Conservation (phyloP, 345 rosid genomes). For the Murraya paniculata region DNA sequence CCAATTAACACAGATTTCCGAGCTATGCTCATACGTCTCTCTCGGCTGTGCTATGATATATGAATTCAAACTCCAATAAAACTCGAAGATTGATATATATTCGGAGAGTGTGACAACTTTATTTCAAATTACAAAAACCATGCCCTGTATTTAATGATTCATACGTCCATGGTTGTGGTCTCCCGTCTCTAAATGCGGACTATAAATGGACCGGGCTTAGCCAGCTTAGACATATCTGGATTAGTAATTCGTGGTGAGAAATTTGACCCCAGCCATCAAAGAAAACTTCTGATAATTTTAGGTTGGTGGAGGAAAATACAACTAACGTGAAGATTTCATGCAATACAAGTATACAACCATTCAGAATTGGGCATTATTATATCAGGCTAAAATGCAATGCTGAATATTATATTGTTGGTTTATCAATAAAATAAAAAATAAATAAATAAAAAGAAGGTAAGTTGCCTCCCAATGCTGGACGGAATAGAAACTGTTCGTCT, state of each 20-base stretch:
- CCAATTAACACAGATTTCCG: too few species aligned
- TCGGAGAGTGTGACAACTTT: too few species aligned
- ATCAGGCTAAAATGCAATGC: background rate
- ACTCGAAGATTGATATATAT: too few species aligned
- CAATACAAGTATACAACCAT: too few species aligned
- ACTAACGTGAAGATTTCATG: background rate
- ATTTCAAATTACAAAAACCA: too few species aligned
- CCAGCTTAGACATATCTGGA: background rate
- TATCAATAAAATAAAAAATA: too few species aligned
- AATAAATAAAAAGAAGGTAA: background rate
- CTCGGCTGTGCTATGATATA: too few species aligned
- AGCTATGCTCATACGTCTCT: too few species aligned
- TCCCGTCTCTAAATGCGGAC: background rate
- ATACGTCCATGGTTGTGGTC: background rate
- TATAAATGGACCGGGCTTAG: background rate
- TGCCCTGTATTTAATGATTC: too few species aligned
- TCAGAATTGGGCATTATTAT: background rate
- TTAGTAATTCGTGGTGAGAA: background rate
- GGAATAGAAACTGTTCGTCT: background rate
- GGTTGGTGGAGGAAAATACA: background rate
- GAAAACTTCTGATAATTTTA: background rate
- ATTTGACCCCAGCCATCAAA: background rate
- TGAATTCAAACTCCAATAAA: too few species aligned
- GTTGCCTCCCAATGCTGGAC: conserved; percentile 12
- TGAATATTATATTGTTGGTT: background rate